Evolutionary conservation across 2,329 filamentous ascomycete genomes (phyloP).

Genomic region (Septoria petroselini): DNA sequence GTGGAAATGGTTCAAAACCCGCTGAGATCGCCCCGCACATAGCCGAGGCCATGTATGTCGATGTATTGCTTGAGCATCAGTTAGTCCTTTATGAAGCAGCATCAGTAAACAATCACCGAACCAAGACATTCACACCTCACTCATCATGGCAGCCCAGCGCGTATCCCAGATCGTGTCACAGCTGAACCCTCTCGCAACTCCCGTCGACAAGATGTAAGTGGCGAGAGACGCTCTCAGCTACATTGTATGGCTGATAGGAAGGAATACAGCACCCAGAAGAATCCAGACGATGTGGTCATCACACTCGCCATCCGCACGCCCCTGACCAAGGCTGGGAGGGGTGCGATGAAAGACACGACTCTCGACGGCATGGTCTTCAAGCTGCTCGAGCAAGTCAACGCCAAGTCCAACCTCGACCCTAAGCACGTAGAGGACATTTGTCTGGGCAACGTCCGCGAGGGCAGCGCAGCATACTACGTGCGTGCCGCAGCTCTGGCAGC

Average conservation of each 20-base stretch:
- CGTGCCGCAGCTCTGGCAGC: conserved; percentile 83
- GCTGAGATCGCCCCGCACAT: too few relatives aligned
- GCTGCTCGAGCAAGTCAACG: conserved; percentile 63
- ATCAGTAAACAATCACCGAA: too few relatives aligned
- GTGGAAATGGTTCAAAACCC: too few relatives aligned
- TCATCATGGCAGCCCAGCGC: conserved; percentile 11
- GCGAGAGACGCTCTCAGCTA: not conserved
- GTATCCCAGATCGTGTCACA: conserved; percentile 23
- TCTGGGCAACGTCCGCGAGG: conserved; percentile 81
- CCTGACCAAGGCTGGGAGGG: conserved; percentile 82
- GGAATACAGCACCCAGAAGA: conserved; percentile 49
- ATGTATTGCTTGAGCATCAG: too few relatives aligned
- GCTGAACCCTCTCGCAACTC: conserved; percentile 20
- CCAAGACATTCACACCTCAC: too few relatives aligned
- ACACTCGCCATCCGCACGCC: conserved; percentile 88
- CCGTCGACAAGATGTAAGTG: conserved; percentile 24
- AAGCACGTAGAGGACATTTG: conserved; percentile 65
- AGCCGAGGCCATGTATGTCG: too few relatives aligned
- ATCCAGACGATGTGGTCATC: conserved; percentile 94
- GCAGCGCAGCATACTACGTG: conserved; percentile 80
- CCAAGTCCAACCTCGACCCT: conserved; percentile 36
- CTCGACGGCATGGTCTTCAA: conserved; percentile 85
- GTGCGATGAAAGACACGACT: conserved; percentile 89
- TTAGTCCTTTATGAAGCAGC: too few relatives aligned
- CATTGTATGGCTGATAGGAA: not conserved